Base-by-base conservation (phyloP, 257 asterid species). In the Ophiorrhiza pumila region DNA sequence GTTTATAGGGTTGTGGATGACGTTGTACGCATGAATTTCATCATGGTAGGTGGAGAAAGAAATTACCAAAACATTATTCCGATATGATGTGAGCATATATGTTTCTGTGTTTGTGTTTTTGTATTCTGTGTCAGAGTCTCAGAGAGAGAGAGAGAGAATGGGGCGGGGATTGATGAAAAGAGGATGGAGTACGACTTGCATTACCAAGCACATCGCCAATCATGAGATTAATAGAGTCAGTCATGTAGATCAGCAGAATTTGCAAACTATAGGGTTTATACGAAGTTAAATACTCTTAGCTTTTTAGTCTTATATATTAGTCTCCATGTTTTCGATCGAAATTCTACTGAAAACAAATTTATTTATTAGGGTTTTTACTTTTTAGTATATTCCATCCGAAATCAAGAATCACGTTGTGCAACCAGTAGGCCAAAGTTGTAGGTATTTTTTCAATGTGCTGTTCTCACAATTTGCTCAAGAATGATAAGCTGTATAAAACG, bases 281-380 rank as follows among this genome's bases (percentile, higher is more conserved):
- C 64, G 29, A 59, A 31, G 37, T 31, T 4, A 59, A 59, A 42
- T 7, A 47, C 22, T 29, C 13, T 23, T n/a, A n/a, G n/a, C 23
- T 45, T 65, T 22, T 14, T 0, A 63, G 29, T 57, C 15, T 9
- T 23, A 29, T 25, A 8, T 29, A 9, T 4, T 42, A 41, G 53
- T 23, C 2, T 41, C 1, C 37, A 23, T 9, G 11, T 22, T 22
- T n/a, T 23, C 6, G 35, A 17, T 31, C 29, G 7, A 10, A 27
- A 27, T 8, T 47, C 56, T 35, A 8, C 1, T 62, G 32, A 35
- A 37, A 62, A 29, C 47, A 43, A 11, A 9, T 39, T 41, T 58
- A 13, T 43, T 2, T 45, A 31, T n/a, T 27, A 50, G 77, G 69
- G 61, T 61, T 72, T 72, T n/a, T 20, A 37, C n/a, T n/a, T n/a